Evolutionary conservation across 768 basidiomycete genomes (phyloP), one percentile per base, ranked within the genome.

Genomic region (Grammothele lineata): DNA sequence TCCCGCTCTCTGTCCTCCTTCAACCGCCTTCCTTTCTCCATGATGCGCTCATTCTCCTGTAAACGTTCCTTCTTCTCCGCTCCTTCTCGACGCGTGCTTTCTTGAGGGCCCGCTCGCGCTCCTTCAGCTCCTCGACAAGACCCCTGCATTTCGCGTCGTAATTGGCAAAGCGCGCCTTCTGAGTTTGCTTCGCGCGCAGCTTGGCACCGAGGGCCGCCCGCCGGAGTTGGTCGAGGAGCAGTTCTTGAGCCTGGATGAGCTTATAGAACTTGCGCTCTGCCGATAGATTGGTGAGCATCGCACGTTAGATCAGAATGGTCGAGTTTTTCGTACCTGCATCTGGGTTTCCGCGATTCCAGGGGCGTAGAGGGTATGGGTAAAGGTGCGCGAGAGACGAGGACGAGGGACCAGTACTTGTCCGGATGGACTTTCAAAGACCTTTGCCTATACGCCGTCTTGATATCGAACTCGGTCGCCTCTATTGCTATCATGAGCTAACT

Each of bases 351-450:
- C 80, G 81, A 53, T 90, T 89, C 86, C 89, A 64, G 18, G 11
- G 5, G 35, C 15, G 26, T n/a, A 45, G 5, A 5, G 18, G 17
- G n/a, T n/a, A n/a, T n/a, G n/a, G n/a, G n/a, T n/a, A n/a, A n/a
- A n/a, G n/a, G n/a, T n/a, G n/a, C n/a, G n/a, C n/a, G 35, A 11
- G 6, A 23, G 11, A 49, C 23, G 15, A 53, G 50, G n/a, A n/a
- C n/a, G n/a, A n/a, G n/a, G n/a, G n/a, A n/a, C n/a, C 51, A 50
- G 74, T 78, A 89, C 89, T 60, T 78, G 61, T 92, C 90, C 23
- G 90, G 90, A 66, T 92, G 90, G 27, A 91, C 87, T 69, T 89
- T 91, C 57, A 89, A 73, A 2, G 90, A 91, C 23, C 79, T 73
- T 49, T 87, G 75, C 33, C 89, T 76, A 56, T 91, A 92, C 0